Conservation (phyloP, 805 yeast species). For the Teunomyces pallodes region DNA sequence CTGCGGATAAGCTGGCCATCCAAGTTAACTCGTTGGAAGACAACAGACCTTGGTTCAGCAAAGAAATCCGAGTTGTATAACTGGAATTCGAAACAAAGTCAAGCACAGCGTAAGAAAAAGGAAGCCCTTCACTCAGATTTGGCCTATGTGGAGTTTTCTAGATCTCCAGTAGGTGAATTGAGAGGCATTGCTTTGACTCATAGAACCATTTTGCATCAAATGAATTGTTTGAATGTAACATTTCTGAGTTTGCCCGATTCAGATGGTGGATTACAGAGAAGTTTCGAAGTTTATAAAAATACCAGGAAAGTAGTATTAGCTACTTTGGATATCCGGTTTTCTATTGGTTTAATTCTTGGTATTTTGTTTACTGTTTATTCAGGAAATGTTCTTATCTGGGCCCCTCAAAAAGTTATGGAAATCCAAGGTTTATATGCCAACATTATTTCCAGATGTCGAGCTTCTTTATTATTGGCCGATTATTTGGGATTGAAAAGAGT, state of each 20-base stretch:
- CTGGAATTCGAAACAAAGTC: conserved; percentile 20
- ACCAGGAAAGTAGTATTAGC: conserved; percentile 53
- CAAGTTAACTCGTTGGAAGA: conserved; percentile 73
- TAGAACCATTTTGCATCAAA: conserved; percentile 82
- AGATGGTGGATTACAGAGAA: conserved; percentile 50
- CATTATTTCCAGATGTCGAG: conserved; percentile 65
- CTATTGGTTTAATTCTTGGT: conserved; percentile 85
- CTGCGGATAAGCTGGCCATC: conserved; percentile 65
- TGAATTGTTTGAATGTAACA: conserved; percentile 70
- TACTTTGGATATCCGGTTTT: conserved; percentile 44
- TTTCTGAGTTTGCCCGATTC: conserved; percentile 63
- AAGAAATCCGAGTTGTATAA: conserved; percentile 31
- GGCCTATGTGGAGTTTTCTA: conserved; percentile 90
- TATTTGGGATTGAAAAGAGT: conserved; percentile 87
- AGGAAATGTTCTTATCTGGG: conserved; percentile 80
- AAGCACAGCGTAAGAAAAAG: conserved; percentile 11
- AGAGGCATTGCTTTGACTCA: conserved; percentile 94
- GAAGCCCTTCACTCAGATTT: conserved; percentile 43
- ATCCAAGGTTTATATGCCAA: conserved; percentile 87
- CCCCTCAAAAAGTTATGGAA: conserved; percentile 70
- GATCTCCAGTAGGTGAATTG: conserved; percentile 86
- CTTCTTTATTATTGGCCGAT: conserved; percentile 77
- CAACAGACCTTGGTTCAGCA: conserved; percentile 78
- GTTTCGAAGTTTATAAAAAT: conserved; percentile 29
- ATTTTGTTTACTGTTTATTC: conserved; percentile 76